Conservation (phyloP, 2,329 filamentous ascomycete species). For the Onygenales sp. region DNA sequence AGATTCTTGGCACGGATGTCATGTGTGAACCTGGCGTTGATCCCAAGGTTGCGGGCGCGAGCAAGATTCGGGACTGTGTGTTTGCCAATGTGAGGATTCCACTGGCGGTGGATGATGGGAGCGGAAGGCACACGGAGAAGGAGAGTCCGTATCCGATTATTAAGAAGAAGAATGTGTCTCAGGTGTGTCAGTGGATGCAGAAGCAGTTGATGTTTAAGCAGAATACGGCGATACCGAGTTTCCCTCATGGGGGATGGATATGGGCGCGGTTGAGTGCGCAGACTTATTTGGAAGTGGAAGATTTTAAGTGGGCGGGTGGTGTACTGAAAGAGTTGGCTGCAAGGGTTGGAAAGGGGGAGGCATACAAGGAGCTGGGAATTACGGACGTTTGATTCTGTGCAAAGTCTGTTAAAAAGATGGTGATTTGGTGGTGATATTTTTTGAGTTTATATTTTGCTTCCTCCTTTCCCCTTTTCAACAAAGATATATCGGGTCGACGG, state of each 20-base stretch:
- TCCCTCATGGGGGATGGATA: constrained; percentile 50
- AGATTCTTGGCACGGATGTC: constrained; percentile 58
- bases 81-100: constrained; percentile 69
- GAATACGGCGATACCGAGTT: constrained; percentile 61
- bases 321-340: constrained; percentile 50
- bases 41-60: constrained; percentile 13
- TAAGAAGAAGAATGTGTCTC: constrained; percentile 28
- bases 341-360: constrained; percentile 39
- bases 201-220: constrained; percentile 47
- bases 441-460: neutral
- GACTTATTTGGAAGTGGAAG: constrained; percentile 68
- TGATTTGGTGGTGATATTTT: neutral
- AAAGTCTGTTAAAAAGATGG: constrained; percentile 11
- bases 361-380: neutral
- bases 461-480: neutral
- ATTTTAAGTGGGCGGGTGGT: constrained; percentile 63
- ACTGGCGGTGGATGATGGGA: constrained; percentile 34
- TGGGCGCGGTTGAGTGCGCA: constrained; percentile 72
- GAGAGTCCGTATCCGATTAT: constrained; percentile 18
- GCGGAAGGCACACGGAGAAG: constrained; percentile 8
- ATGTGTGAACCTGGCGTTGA: constrained; percentile 45
- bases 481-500: too few relatives aligned
- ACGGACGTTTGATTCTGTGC: neutral
- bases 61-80: constrained; percentile 51
- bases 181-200: constrained; percentile 50